Base-by-base conservation (phyloP, 345 rosid species). In the Hypericum androsaemum region DNA sequence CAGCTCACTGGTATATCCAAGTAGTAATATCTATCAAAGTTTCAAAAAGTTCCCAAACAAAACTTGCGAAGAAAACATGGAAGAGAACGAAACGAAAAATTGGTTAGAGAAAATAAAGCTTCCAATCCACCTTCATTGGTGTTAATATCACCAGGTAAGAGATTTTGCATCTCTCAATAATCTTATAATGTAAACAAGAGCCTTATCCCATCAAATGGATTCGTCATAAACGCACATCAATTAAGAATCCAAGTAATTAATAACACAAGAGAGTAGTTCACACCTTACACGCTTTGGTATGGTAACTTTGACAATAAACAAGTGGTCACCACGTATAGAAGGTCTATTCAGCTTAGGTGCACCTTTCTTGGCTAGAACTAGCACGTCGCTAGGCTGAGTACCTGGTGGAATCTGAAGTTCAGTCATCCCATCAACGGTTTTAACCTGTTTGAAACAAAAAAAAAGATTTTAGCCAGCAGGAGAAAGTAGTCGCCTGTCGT, bases 321-420 rank as follows among this genome's bases (percentile, higher is more conserved):
- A 69, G 76, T 88, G 96, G 73, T 92, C 98, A 53, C 98, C 98
- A 2, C 98, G 96, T 59, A 92, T 85, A 16, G 98, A 88, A 47
- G 96, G 90, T 60, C 77, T 81, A 76, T 85, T 85, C 72, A 88
- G 71, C 63, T 85, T 92, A 5, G 98, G 96, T 53, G 62, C 90
- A 47, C 98, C 96, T 85, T 75, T 88, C 74, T 65, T 92, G 49
- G 94, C 80, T 68, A 88, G 77, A 54, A 88, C 95, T 57, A 88
- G 73, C 54, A 84, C 84, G 54, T 85, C 96, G 52, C 96, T 94
- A 28, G 98, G 95, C 76, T 88, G 95, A 56, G 95, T 81, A 65
- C 96, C 94, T 1, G 95, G 76, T 22, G 94, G 95, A 66, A 88
- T 74, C 72, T 88, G 86, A 56, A 92, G 80, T 28, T 92, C 98